Evolutionary conservation across 2,329 filamentous ascomycete genomes (phyloP).

Genomic region (Phyllosticta citribraziliensis): DNA sequence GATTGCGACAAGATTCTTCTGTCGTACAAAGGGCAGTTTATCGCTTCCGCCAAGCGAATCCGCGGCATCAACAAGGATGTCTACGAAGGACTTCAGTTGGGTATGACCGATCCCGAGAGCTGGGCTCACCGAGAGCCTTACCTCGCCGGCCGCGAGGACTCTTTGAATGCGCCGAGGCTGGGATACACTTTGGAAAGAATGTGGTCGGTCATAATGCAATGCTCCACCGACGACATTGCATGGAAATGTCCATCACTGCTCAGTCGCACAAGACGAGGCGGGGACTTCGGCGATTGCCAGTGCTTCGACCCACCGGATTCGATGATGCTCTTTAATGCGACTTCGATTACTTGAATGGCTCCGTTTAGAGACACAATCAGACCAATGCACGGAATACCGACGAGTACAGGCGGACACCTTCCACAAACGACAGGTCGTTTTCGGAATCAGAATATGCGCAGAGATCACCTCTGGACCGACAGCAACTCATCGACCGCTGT

Average conservation of each 20-base stretch:
- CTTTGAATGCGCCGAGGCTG: slow-evolving; percentile 19
- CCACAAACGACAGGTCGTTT: no score
- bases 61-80: slow-evolving; percentile 25
- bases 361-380: neutral
- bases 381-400: neutral
- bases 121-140: slow-evolving; percentile 21
- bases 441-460: neutral
- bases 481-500: neutral
- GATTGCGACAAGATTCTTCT: slow-evolving; percentile 27
- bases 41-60: slow-evolving; percentile 35
- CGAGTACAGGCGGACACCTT: no score
- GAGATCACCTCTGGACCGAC: neutral
- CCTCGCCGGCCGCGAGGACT: slow-evolving; percentile 17
- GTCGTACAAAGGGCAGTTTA: slow-evolving; percentile 40
- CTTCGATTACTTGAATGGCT: neutral
- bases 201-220: slow-evolving; percentile 23
- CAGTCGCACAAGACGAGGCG: slow-evolving; percentile 19
- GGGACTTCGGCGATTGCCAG: slow-evolving; percentile 20
- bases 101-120: slow-evolving; percentile 18
- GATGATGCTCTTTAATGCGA: neutral
- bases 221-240: slow-evolving; percentile 18
- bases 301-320: slow-evolving; percentile 17
- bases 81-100: slow-evolving; percentile 23
- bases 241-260: slow-evolving; percentile 21
- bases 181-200: slow-evolving; percentile 22